Conservation (phyloP, 352 stramenopile genomes). For the Globisporangium yorkense region DNA sequence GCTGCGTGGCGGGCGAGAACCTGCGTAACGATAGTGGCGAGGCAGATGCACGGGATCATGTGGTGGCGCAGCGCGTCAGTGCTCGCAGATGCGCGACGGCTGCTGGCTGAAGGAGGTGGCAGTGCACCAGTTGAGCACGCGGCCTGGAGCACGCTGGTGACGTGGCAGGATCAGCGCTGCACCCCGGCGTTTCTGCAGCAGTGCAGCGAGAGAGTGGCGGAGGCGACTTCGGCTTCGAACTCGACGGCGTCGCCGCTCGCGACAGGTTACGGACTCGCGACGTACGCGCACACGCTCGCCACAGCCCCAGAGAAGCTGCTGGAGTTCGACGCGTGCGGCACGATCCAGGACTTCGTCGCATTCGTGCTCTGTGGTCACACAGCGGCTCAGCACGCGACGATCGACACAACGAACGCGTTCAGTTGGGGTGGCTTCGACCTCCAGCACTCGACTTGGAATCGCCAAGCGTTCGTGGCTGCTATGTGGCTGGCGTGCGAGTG, state of each 20-base stretch:
- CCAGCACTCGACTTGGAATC: constrained; percentile 37
- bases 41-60: constrained; percentile 81
- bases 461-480: constrained; percentile 20
- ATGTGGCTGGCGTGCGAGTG: not conserved
- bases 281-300: constrained; percentile 51
- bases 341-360: constrained; percentile 72
- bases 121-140: constrained; percentile 4
- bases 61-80: constrained; percentile 65
- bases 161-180: constrained; percentile 80
- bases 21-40: not conserved
- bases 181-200: constrained; percentile 39
- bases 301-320: constrained; percentile 25
- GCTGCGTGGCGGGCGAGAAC: too few species aligned
- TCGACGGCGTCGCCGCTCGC: constrained; percentile 26
- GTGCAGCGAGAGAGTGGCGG: constrained; percentile 17
- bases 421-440: constrained; percentile 70
- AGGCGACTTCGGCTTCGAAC: constrained; percentile 2
- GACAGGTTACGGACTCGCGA: constrained; percentile 65
- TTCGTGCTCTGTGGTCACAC: constrained; percentile 65
- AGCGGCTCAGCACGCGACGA: constrained; percentile 29
- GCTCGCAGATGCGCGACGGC: constrained; percentile 15
- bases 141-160: constrained; percentile 61
- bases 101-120: constrained; percentile 15
- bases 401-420: constrained; percentile 72
- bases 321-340: constrained; percentile 65